Base-by-base conservation (phyloP, 148 eudicot genomes). In the Rhododendron vialii region DNA sequence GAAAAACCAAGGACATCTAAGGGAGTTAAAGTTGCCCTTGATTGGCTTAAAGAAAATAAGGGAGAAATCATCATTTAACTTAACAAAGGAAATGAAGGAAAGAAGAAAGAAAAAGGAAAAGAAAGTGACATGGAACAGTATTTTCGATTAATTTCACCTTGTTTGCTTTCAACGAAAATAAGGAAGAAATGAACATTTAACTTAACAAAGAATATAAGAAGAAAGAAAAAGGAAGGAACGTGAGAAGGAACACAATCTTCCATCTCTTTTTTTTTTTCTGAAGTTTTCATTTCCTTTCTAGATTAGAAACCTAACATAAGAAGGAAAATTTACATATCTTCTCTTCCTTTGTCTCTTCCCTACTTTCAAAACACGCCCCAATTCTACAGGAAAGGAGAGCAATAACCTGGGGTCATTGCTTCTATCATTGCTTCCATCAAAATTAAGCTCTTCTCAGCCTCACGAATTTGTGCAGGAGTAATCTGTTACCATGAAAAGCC, bases 401-500 rank as follows among this genome's bases (percentile, higher is more conserved):
- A 65, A 84, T 71, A 69, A 96, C 99, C 99, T 92, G 96, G 94
- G 57, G 98, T 95, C 99, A 96, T 96, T 85, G 85, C 99, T 89
- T 95, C 99, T 84, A 96, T 93, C 99, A 96, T 94, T 41, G 91
- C 90, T 90, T 96, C 99, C 98, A 95, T 94, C 17, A 96, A 73
- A 91, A 93, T 93, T 90, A 93, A 87, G 89, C 88, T 95, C 91
- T 95, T 96, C 90, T 96, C 99, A 50, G 99, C 98, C 92, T 96
- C 99, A 81, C 99, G 94, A 93, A 96, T 91, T 94, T 96, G 99
- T 84, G 99, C 93, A 84, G 99, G 99, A 85, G 98, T 90, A 53
- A 96, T 88, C 99, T 96, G 88, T 84, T 88, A 48, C 77, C 80
- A 87, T 81, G 86, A 51, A 55, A 82, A 51, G 82, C 69, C 59